phyloP scores from a whole-genome alignment of 2,329 filamentous ascomycete species.

The Apiospora hydei region DNA sequence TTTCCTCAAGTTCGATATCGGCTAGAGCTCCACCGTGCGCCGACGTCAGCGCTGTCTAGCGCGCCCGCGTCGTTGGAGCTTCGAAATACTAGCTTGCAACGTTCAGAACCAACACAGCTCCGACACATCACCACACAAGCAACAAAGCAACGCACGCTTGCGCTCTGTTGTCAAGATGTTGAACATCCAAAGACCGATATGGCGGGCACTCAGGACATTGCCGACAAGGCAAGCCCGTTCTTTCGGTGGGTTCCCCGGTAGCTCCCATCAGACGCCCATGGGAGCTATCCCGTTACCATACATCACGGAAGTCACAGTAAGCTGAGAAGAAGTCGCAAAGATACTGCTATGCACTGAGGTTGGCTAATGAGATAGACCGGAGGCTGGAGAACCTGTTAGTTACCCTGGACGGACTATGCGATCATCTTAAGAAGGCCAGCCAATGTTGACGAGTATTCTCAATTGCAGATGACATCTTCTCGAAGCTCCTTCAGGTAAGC shows the following conservation, averaged over 20 bases:
- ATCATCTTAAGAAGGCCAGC: neutral
- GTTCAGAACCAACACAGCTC: slow-evolving; percentile 15
- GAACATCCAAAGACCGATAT: slow-evolving; percentile 45
- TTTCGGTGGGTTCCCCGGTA: slow-evolving; percentile 52
- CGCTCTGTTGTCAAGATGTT: slow-evolving; percentile 36
- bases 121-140: neutral
- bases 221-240: slow-evolving; percentile 46
- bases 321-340: slow-evolving; percentile 30
- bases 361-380: slow-evolving; percentile 63
- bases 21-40: slow-evolving; percentile 19
- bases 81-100: slow-evolving; percentile 10
- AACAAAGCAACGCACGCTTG: neutral
- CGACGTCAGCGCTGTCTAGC: slow-evolving; percentile 6
- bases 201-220: slow-evolving; percentile 45
- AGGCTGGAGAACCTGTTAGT: slow-evolving; percentile 80
- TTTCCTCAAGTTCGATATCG: neutral
- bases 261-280: slow-evolving; percentile 41
- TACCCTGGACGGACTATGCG: slow-evolving; percentile 20
- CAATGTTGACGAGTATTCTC: neutral
- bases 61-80: slow-evolving; percentile 14
- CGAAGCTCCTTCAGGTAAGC: slow-evolving; percentile 75
- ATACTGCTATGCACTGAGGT: slow-evolving; percentile 20
- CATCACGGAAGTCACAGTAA: slow-evolving; percentile 63
- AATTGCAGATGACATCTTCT: slow-evolving; percentile 78
- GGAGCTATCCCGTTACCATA: slow-evolving; percentile 62